Evolutionary conservation across 2,329 filamentous ascomycete species (phyloP), one percentile per base, ranked within the genome.

Genomic region (Fusarium sp.): DNA sequence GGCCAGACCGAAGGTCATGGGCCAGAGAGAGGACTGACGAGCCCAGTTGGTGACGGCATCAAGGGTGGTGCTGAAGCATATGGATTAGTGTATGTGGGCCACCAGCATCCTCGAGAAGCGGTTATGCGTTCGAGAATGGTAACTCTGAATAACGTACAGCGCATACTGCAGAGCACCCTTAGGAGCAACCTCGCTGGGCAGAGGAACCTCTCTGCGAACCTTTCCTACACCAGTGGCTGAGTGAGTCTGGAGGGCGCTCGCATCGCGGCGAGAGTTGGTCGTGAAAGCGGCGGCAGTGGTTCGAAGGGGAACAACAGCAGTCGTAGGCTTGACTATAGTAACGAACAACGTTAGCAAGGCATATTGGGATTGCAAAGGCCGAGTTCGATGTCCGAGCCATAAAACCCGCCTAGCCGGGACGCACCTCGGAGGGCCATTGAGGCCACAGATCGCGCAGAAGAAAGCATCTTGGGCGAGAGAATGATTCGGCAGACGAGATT

Each of bases 101-200:
- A 21, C 21, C 18, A 21, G 6, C 31, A n/a, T 36, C 21, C 20
- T n/a, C 13, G 40, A 25, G 35, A 41, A 11, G 33, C 25, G 13
- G 20, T 29, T 20, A 17, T n/a, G 33, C 7, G n/a, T 43, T 59
- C 11, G 25, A 13, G 15, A 18, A 31, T 21, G n/a, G 11, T 8
- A 35, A 17, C 8, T 43, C 33, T 20, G 9, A 31, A 52, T 15
- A 15, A 88, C 91, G 72, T 91, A 95, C 91, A 96, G 85, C 69
- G 92, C 92, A 80, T 94, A 95, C 89, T 96, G 91, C 75, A 95
- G 84, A 61, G 88, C 88, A 73, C 91, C 89, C 84, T 95, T 93
- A 80, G 90, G 92, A 69, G 85, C 85, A 80, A 93, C 90, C 82
- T 96, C 89, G 79, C 91, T 94, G 68, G 91, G 83, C 62, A 96